Percentiles rank a stretch among this genome's conserved stretches.
Conservation (phyloP, 352 stramenopile species). For the Phytophthora pseudosyringae region DNA sequence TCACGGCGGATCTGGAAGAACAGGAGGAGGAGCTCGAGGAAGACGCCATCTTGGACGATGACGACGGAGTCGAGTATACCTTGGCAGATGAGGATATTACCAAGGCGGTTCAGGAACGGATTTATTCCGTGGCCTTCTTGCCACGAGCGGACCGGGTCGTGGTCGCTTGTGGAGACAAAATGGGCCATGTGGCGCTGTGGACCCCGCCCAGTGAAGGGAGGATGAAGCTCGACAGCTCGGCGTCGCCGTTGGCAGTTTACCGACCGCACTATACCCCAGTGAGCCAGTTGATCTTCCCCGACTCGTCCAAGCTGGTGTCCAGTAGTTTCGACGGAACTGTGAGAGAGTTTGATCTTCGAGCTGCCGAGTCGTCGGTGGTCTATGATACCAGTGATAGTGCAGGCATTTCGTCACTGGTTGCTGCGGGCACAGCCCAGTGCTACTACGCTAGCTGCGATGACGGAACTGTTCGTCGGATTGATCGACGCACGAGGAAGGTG, state of each 20-base stretch:
- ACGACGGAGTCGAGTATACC: constrained; percentile 56
- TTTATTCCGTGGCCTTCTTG: constrained; percentile 85
- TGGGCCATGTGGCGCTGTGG: constrained; percentile 79
- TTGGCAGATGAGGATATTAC: constrained; percentile 63
- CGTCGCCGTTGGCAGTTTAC: constrained; percentile 56
- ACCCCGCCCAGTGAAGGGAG: constrained; percentile 29
- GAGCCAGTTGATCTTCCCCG: constrained; percentile 71
- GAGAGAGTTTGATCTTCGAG: constrained; percentile 71
- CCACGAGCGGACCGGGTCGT: constrained; percentile 67
- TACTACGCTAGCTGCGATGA: constrained; percentile 74
- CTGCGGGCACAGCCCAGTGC: constrained; percentile 25
- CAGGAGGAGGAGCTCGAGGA: constrained; percentile 42
- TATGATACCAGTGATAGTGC: constrained; percentile 52
- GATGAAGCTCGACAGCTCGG: constrained; percentile 23
- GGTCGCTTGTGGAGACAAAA: constrained; percentile 75
- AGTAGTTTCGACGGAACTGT: constrained; percentile 77
- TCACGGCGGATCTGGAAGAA: constrained; percentile 38
- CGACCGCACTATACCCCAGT: constrained; percentile 68
- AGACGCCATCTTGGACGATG: constrained; percentile 36
- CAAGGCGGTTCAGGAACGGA: constrained; percentile 74
- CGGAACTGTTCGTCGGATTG: constrained; percentile 59
- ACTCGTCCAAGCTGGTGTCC: constrained; percentile 69
- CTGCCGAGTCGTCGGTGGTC: constrained; percentile 56
- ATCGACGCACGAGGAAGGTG: constrained; percentile 44
- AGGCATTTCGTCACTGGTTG: constrained; percentile 68